A percentile compares a stretch with the other conserved stretches of the same genome.
phyloP scores from a whole-genome alignment of 306 rosid genomes.

The Begonia masoniana region DNA sequence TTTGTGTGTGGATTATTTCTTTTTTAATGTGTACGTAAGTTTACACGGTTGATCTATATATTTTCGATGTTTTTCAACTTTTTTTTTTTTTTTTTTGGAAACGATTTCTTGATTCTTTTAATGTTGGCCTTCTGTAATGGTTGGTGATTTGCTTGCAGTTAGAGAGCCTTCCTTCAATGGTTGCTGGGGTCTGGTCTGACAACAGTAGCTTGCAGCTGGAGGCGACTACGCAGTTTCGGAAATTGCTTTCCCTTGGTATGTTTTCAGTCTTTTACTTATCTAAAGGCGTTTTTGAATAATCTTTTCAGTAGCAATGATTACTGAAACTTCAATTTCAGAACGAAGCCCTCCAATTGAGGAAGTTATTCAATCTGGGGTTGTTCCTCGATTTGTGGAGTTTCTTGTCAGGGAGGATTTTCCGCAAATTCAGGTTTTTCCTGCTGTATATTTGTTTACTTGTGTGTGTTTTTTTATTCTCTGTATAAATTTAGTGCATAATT shows the following conservation, averaged over 20 bases:
- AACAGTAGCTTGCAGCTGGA: constrained; percentile 56
- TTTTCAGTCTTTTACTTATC: neutral
- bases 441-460: neutral
- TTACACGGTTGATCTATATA: neutral
- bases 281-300: neutral
- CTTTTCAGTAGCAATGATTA: neutral
- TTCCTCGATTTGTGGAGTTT: constrained; percentile 78
- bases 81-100: neutral
- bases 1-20: neutral
- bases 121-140: neutral
- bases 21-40: neutral
- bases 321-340: constrained; percentile 21
- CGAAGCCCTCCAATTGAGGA: constrained; percentile 93
- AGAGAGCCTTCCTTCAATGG: constrained; percentile 84
- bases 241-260: constrained; percentile 74
- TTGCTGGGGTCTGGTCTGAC: constrained; percentile 68
- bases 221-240: constrained; percentile 78
- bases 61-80: constrained; percentile 3
- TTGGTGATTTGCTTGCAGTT: constrained; percentile 32
- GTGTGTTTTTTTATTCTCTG: neutral
- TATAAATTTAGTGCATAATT: neutral
- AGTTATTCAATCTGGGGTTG: constrained; percentile 85
- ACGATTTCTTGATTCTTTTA: constrained; percentile 4
- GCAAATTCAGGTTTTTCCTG: constrained; percentile 57
- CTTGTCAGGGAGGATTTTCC: constrained; percentile 80